A percentile compares a stretch with the other conserved stretches of the same genome.
Conservation (phyloP, 371 early-diverging fungal species). For the Mortierella sp. region DNA sequence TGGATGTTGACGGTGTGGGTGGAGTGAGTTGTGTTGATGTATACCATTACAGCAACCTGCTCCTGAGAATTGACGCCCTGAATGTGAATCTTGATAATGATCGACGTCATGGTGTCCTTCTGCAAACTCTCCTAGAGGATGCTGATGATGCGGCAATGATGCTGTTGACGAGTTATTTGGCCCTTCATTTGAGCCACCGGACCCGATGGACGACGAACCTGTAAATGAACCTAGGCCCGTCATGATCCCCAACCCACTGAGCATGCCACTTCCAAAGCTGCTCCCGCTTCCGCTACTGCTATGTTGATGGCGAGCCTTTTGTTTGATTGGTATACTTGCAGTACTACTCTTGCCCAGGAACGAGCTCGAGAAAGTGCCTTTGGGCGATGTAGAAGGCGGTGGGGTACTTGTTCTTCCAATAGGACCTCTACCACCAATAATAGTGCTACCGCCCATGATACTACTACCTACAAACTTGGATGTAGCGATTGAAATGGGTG, state of each 20-base stretch:
- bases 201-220: constrained; percentile 43
- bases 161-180: constrained; percentile 25
- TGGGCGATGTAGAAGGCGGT: constrained; percentile 36
- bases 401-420: constrained; percentile 20
- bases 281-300: constrained; percentile 49
- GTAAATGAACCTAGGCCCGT: constrained; percentile 52
- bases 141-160: constrained; percentile 23
- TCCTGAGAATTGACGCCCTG: constrained; percentile 21
- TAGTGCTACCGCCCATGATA: neutral
- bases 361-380: constrained; percentile 26
- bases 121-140: constrained; percentile 31
- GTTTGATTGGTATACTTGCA: constrained; percentile 53
- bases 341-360: constrained; percentile 28
- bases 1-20: constrained; percentile 13
- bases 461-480: constrained; percentile 12
- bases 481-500: constrained; percentile 23
- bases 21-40: constrained; percentile 6
- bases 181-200: constrained; percentile 29
- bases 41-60: neutral
- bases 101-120: constrained; percentile 48
- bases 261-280: constrained; percentile 49
- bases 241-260: constrained; percentile 50
- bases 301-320: constrained; percentile 43
- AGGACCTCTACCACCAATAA: neutral
- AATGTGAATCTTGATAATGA: constrained; percentile 23